phyloP scores from a whole-genome alignment of 192 early-diverging fungal genomes.

The Mortierella antarctica region DNA sequence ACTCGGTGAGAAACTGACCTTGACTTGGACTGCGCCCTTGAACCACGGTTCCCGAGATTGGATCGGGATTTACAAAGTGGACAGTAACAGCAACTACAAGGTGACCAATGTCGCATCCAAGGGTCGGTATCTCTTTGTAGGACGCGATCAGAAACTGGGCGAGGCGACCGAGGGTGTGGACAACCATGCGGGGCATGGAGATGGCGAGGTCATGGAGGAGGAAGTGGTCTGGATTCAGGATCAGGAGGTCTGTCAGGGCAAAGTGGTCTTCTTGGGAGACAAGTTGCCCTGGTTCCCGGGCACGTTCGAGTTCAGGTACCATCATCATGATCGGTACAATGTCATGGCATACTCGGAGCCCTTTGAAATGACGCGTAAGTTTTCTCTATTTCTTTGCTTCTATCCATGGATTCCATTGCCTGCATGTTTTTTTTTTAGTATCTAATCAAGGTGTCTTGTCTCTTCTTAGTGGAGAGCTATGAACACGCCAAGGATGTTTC shows the following conservation, averaged over 20 bases:
- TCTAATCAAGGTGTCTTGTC: not conserved
- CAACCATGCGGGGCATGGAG: conserved; percentile 55
- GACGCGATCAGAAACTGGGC: conserved; percentile 55
- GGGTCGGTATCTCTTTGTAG: conserved; percentile 75
- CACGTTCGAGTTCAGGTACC: conserved; percentile 90
- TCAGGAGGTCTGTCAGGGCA: conserved; percentile 39
- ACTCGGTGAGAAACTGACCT: conserved; percentile 80
- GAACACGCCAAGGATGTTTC: conserved; percentile 28
- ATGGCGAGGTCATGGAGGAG: conserved; percentile 38
- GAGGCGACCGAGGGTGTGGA: conserved; percentile 59
- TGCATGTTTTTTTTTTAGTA: not conserved
- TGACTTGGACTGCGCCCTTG: conserved; percentile 78
- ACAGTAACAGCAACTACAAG: conserved; percentile 76
- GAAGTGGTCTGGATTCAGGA: conserved; percentile 46
- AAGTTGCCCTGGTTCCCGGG: conserved; percentile 88
- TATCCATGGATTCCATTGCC: not conserved
- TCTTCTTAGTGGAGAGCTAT: conserved; percentile 21
- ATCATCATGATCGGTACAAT: conserved; percentile 86
- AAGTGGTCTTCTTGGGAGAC: conserved; percentile 65
- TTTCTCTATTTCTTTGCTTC: conserved; percentile 8
- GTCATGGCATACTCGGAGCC: conserved; percentile 80
- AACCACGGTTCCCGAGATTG: conserved; percentile 84
- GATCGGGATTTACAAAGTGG: conserved; percentile 91
- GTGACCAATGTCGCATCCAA: conserved; percentile 82
- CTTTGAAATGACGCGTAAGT: conserved; percentile 81